Evolutionary conservation across 1,139 yeast genomes (phyloP).

Genomic region (Taphrina communis): DNA sequence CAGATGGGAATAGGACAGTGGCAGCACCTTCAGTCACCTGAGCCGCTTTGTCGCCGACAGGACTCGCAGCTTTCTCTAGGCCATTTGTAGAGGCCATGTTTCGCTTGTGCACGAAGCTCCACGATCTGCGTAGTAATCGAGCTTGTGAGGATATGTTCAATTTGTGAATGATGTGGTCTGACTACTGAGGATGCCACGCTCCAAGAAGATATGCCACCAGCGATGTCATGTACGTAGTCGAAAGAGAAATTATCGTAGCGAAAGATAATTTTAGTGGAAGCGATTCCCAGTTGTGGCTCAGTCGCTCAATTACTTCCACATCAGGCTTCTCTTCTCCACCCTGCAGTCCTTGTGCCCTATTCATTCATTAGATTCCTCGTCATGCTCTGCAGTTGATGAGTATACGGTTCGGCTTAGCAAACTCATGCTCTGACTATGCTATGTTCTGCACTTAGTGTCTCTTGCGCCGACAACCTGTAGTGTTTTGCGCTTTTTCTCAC

Average conservation of each 20-base stretch:
- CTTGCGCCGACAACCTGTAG: too few relatives aligned
- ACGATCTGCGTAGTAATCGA: not conserved
- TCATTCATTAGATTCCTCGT: too few relatives aligned
- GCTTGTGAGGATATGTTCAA: not conserved
- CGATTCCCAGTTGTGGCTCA: constrained; percentile 9
- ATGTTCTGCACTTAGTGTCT: too few relatives aligned
- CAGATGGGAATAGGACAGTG: constrained; percentile 73
- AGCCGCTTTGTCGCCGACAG: constrained; percentile 40
- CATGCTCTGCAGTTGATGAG: too few relatives aligned
- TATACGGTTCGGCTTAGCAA: too few relatives aligned
- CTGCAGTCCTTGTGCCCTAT: too few relatives aligned
- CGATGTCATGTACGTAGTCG: too few relatives aligned
- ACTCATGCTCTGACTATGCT: too few relatives aligned
- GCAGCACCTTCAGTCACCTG: constrained; percentile 79
- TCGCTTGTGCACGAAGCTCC: not conserved
- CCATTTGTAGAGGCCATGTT: not conserved
- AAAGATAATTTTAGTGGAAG: constrained; percentile 1
- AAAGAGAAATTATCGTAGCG: too few relatives aligned
- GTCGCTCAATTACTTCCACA: not conserved
- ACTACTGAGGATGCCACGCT: too few relatives aligned
- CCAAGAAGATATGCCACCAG: too few relatives aligned
- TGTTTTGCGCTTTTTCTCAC: too few relatives aligned
- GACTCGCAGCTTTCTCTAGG: not conserved
- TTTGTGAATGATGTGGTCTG: not conserved
- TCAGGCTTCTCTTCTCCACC: constrained; percentile 12